These are phyloP conservation scores for Fusarium papillatum DNA, from an alignment of 2,329 filamentous ascomycete species.

Conservation along the genomic window DNA sequence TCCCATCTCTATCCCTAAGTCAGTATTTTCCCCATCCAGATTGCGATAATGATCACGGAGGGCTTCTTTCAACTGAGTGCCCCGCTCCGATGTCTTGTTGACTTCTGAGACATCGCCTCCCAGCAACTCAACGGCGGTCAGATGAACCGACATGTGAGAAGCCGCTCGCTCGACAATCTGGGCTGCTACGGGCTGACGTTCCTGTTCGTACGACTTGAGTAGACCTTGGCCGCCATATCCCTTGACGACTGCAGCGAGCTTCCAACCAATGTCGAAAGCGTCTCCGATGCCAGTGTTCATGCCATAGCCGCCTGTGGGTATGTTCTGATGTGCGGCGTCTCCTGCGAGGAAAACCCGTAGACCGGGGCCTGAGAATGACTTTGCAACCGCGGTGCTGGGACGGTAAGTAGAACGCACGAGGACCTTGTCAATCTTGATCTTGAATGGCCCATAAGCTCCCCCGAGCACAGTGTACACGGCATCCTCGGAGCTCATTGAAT, in stretches of 20 bases:
- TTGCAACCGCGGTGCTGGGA: conserved; percentile 38
- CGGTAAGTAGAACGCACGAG: conserved; percentile 36
- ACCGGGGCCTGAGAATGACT: conserved; percentile 42
- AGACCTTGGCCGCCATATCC: conserved; percentile 23
- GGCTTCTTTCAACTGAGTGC: no score
- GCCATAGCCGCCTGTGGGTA: conserved; percentile 52
- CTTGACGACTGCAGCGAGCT: conserved; percentile 45
- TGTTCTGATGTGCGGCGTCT: conserved; percentile 53
- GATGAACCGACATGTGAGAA: no score
- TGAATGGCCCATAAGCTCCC: no score
- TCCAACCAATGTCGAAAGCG: conserved; percentile 52
- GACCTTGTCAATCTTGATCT: conserved; percentile 40
- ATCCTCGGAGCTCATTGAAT: no score
- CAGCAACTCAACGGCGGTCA: no score
- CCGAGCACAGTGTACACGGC: no score
- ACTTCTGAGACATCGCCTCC: no score
- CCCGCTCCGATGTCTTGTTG: no score
- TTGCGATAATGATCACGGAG: no score
- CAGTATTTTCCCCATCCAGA: no score
- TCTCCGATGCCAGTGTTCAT: conserved; percentile 55
- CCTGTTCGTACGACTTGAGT: conserved; percentile 43
- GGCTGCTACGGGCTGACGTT: conserved; percentile 35
- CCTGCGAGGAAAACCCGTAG: conserved; percentile 53
- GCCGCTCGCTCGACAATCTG: conserved; percentile 16
- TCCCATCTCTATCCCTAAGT: no score